Evolutionary conservation across 192 early-diverging fungal species (phyloP), one percentile per base, ranked within the genome.

Genomic region (Linnemannia zychae): DNA sequence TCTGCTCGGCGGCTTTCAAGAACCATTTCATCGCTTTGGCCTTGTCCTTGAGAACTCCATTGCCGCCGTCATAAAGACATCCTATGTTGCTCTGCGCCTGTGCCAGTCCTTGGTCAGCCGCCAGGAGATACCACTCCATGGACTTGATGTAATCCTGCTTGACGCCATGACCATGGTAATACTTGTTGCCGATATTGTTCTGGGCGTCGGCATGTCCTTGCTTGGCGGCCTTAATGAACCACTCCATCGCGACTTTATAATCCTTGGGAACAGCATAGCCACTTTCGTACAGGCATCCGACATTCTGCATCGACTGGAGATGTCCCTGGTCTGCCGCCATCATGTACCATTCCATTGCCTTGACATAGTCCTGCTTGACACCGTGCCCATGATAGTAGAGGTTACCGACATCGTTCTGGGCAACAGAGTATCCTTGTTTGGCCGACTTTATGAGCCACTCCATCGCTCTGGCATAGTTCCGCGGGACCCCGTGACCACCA

Each of bases 381-480:
- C 96, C 96, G 12, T 93, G 83, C 3, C 95, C 96, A 66, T 91
- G 92, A 40, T 91, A 89, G 65, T 93, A 90, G 74, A 94, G 95
- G 67, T 87, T 92, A 4, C 94, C 96, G 20, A 94, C 87, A 67
- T 95, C 95, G 81, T 91, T 94, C 77, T 96, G 94, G 16, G 94
- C 93, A 91, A 91, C 93, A 0, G 94, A 90, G 78, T 96, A 93
- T 37, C 92, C 91, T 65, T 91, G 85, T 67, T 93, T 81, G 2
- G 95, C 93, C 28, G 94, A 91, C 47, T 88, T 80, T 16, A 88
- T 75, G 60, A 93, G 88, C 82, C 95, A 90, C 20, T 89, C 74
- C 4, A 94, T 80, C 5, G 95, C 92, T 67, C 90, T 80, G 38
- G 80, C 69, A 36, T 75, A 60, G 71, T 90, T 80, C 76, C 82